Evolutionary conservation across 768 basidiomycete genomes (phyloP), one percentile per base, ranked within the genome.

Genomic region (Lentinula aciculospora): DNA sequence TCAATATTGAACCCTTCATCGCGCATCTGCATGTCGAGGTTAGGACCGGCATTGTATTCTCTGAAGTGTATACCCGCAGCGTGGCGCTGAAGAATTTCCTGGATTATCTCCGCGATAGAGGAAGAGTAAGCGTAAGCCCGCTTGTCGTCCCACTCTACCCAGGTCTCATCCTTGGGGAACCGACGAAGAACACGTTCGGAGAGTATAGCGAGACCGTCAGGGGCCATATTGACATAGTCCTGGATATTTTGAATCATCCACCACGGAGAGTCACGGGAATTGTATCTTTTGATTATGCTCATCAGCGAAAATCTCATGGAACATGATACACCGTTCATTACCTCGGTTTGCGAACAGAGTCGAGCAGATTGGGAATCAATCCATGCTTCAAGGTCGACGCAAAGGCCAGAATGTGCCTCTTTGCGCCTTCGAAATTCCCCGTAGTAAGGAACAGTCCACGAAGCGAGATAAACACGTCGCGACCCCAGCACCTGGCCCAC

Each of bases 221-320:
- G 95, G 0, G 89, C 92, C 69, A 79, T 86, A 46, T 73, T 74
- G 21, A 83, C 86, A 68, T 98, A 98, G 69, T 98, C 94, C 66
- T 98, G 97, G 56, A 99, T 97, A 67, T 90, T 97, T 69, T 99
- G 96, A 58, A 98, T 69, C 91, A 98, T 96, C 93, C 94, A 98
- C 96, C 95, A 98, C 3, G 97, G 96, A 6, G 93, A 94, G 68
- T 99, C 97, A 53, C 97, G 87, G 4, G 93, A 98, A 71, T 98
- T 98, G 71, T 94, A 95, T 60, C 90, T 90, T 59, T 8, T 19
- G 39, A 36, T n/a, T 0, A 39, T 25, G 28, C 28, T 6, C 44
- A 32, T 47, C 10, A 47, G 32, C n/a, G 47, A 9, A 42, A n/a
- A 32, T 40, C 36, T 56, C 7, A 39, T 28, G 37, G 10, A 21